Evolutionary conservation across 805 yeast genomes (phyloP).

Genomic region (Cyberlindnera lachancei): DNA sequence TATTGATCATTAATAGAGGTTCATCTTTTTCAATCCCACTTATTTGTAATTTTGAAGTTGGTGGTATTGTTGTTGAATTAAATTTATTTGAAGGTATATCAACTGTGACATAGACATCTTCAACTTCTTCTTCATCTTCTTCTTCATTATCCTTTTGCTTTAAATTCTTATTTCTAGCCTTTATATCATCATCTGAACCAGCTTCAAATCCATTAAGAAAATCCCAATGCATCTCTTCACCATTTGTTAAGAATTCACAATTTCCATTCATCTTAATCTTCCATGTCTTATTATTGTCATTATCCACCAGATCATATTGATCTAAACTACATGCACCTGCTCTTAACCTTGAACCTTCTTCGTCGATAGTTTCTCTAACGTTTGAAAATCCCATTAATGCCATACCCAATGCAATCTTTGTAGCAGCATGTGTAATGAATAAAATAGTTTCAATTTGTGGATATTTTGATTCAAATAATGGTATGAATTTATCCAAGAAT

Average conservation of each 20-base stretch:
- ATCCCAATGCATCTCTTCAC: slow-evolving; percentile 94
- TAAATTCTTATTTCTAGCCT: slow-evolving; percentile 33
- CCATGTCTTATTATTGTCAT: slow-evolving; percentile 42
- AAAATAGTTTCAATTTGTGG: slow-evolving; percentile 60
- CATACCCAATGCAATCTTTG: slow-evolving; percentile 84
- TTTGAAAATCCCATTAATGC: slow-evolving; percentile 47
- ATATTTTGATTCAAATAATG: slow-evolving; percentile 43
- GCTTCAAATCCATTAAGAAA: slow-evolving; percentile 75
- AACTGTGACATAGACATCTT: slow-evolving; percentile 46
- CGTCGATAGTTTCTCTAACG: slow-evolving; percentile 44
- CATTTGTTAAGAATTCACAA: slow-evolving; percentile 59
- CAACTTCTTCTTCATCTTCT: slow-evolving; percentile 26
- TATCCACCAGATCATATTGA: slow-evolving; percentile 39
- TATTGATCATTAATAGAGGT: slow-evolving; percentile 54
- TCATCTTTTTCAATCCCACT: slow-evolving; percentile 47
- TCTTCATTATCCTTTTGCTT: slow-evolving; percentile 6
- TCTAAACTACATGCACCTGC: slow-evolving; percentile 87
- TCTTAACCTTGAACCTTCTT: slow-evolving; percentile 41
- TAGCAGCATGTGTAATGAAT: slow-evolving; percentile 89
- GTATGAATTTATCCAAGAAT: slow-evolving; percentile 52
- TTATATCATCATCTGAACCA: slow-evolving; percentile 82
- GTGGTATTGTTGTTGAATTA: slow-evolving; percentile 25
- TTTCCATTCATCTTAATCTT: slow-evolving; percentile 59
- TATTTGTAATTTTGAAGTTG: slow-evolving; percentile 39
- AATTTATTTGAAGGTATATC: slow-evolving; percentile 37